phyloP scores from a whole-genome alignment of 1,284 basidiomycete species.

The Papiliotrema fonsecae region DNA sequence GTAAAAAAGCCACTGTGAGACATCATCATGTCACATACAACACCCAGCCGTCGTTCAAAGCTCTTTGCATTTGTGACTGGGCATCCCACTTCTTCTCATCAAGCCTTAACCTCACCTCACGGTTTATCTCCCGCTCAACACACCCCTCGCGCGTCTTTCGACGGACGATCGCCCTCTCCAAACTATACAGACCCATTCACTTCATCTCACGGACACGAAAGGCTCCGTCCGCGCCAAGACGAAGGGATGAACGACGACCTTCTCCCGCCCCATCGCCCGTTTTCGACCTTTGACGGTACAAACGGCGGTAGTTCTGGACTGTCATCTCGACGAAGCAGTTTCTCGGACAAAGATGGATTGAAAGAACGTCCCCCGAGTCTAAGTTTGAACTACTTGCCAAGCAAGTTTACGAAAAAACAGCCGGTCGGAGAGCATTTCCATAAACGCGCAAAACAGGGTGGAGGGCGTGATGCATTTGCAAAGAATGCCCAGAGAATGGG shows the following conservation, averaged over 20 bases:
- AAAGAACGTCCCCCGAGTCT: constrained; percentile 38
- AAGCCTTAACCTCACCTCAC: not conserved
- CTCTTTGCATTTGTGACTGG: too few species aligned
- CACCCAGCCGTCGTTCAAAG: too few species aligned
- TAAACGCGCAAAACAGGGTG: constrained; percentile 53
- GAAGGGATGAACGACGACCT: not conserved
- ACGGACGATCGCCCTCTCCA: not conserved
- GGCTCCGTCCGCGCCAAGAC: too few species aligned
- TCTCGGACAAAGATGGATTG: not conserved
- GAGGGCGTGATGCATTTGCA: constrained; percentile 60
- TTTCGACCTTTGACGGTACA: not conserved
- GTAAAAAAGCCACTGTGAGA: too few species aligned
- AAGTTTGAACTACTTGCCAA: constrained; percentile 61
- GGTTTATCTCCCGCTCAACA: not conserved
- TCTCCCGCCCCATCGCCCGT: constrained; percentile 1
- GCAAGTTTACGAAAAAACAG: constrained; percentile 57
- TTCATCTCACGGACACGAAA: constrained; percentile 3
- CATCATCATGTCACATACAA: too few species aligned
- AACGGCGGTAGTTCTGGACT: not conserved
- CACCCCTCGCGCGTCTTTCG: not conserved
- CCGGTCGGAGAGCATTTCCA: constrained; percentile 49
- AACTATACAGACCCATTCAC: not conserved
- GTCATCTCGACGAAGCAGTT: not conserved
- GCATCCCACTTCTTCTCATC: not conserved
- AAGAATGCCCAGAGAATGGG: constrained; percentile 43